Percentiles rank a stretch among this genome's conserved stretches.
Evolutionary conservation across 306 rosid species (phyloP).

Genomic region (Lathyrus sativus): DNA sequence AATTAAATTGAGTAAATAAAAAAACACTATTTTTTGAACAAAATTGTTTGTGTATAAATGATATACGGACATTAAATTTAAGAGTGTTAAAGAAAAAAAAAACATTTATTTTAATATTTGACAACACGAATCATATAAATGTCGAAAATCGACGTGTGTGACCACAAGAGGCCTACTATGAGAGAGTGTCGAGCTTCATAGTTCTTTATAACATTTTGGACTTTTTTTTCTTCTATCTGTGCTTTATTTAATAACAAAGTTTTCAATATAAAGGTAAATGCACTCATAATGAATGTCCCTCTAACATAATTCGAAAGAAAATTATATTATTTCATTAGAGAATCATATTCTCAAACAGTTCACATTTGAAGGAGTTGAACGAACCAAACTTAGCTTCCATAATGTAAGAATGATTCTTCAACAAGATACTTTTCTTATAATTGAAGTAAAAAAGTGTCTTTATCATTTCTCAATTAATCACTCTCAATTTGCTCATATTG

Average conservation of each 20-base stretch:
- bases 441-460: not conserved
- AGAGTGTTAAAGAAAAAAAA: too few relatives aligned
- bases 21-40: too few relatives aligned
- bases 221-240: slow-evolving; percentile 27
- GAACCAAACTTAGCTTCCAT: not conserved
- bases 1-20: too few relatives aligned
- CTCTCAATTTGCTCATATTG: too few relatives aligned
- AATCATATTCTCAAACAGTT: not conserved
- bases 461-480: too few relatives aligned
- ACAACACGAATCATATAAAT: too few relatives aligned
- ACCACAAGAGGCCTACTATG: too few relatives aligned
- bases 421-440: not conserved
- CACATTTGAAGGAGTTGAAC: not conserved
- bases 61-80: too few relatives aligned
- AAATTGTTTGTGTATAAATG: too few relatives aligned
- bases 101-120: too few relatives aligned
- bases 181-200: too few relatives aligned
- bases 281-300: slow-evolving; percentile 35
- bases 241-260: slow-evolving; percentile 32
- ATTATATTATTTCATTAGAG: not conserved
- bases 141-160: too few relatives aligned
- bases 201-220: slow-evolving; percentile 30
- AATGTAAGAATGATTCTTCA: not conserved
- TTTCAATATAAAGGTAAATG: slow-evolving; percentile 45
- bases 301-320: slow-evolving; percentile 11